Evolutionary conservation across 2,329 filamentous ascomycete species (phyloP), one percentile per base, ranked within the genome.

Genomic region (Akanthomyces muscarius): DNA sequence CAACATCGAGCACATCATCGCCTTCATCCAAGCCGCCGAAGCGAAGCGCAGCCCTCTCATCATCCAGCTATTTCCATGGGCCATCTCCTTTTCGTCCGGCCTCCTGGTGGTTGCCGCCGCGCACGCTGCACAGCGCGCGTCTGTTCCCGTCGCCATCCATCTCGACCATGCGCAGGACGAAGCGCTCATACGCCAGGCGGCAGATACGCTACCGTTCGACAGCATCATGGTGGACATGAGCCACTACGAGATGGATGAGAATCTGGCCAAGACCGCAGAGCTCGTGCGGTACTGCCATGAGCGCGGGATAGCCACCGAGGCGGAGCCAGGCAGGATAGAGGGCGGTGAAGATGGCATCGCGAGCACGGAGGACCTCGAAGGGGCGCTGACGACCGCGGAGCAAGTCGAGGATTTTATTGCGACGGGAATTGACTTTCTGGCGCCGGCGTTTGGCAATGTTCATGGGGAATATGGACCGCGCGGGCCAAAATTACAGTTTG

Each of bases 181-280:
- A 36, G 81, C 81, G 62, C 80, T 85, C 50, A 86, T 89, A 65
- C 80, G 80, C 5, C 76, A 75, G 0, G 86, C 85, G 0, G 84
- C 84, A 0, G 78, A 82, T 64, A 76, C 78, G 1, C 76, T 85
- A 44, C 80, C 79, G 0, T 90, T 91, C 66, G 89, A 91, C 71
- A 82, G 80, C 62, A 89, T 91, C 72, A 91, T 92, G 89, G 85
- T 91, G 0, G 89, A 91, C 73, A 91, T 91, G 88, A 85, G 81
- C 63, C 88, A 90, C 70, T 86, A 88, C 70, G 86, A 88, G 67
- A 87, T 86, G 67, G 86, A 82, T 62, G 87, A 90, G 75, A 91
- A 91, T 69, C 76, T 91, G 33, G 77, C 79, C 1, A 79, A 82
- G 71, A 90, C 87, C 18, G 79, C 78, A 61, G 83, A 88, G 63